Evolutionary conservation across 441 rosid species (phyloP).

Genomic region (Oxalis stricta): DNA sequence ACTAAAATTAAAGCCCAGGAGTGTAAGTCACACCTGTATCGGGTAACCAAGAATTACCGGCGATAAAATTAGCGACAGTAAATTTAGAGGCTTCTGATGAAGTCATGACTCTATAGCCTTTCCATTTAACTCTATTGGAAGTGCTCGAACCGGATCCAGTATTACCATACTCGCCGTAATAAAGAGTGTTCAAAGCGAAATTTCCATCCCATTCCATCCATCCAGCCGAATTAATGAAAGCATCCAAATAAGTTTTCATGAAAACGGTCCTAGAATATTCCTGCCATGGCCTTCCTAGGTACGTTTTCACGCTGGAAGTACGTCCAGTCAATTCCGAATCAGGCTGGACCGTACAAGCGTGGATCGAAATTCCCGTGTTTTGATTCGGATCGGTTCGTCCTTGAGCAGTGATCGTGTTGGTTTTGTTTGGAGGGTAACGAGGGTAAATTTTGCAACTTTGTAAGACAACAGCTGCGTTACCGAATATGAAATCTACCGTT

Average conservation of each 20-base stretch:
- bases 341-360: slow-evolving; percentile 39
- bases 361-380: slow-evolving; percentile 51
- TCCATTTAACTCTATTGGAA: slow-evolving; percentile 30
- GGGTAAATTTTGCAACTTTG: slow-evolving; percentile 50
- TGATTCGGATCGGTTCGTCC: slow-evolving; percentile 55
- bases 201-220: slow-evolving; percentile 50
- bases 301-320: slow-evolving; percentile 36
- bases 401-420: slow-evolving; percentile 50
- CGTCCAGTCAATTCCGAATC: slow-evolving; percentile 40
- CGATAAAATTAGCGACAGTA: slow-evolving; percentile 34
- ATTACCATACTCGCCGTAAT: slow-evolving; percentile 44
- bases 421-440: slow-evolving; percentile 26
- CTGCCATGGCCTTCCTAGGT: slow-evolving; percentile 54
- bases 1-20: slow-evolving; percentile 23
- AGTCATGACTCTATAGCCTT: slow-evolving; percentile 26
- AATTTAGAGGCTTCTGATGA: slow-evolving; percentile 34
- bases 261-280: slow-evolving; percentile 41
- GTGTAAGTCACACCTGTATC: slow-evolving; percentile 34
- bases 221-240: slow-evolving; percentile 39
- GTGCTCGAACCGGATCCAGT: slow-evolving; percentile 42
- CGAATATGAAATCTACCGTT: slow-evolving; percentile 51
- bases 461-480: slow-evolving; percentile 47
- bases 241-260: slow-evolving; percentile 33
- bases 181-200: slow-evolving; percentile 38
- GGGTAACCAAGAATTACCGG: slow-evolving; percentile 44